Evolutionary conservation across 768 basidiomycete genomes (phyloP), one percentile per base, ranked within the genome.

Genomic region (Boletus bicolor): DNA sequence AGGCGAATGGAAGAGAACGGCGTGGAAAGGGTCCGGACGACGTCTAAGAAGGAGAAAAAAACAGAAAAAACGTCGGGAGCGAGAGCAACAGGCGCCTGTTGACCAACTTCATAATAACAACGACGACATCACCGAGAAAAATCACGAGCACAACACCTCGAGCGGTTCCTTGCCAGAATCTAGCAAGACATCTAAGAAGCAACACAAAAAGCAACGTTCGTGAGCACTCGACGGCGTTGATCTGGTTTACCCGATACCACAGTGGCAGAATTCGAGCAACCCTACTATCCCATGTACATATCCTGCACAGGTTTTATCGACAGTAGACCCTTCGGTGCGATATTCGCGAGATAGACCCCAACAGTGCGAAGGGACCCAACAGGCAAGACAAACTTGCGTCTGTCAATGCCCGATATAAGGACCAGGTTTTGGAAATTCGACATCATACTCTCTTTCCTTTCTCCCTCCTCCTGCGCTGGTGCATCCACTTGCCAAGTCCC

Each of bases 11-110:
- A 61, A 30, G 32, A 50, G 28, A 55, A 57, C 12, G 37, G 50
- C 42, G 44, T 54, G 10, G 53, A 64, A 64, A 59, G 45, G 49
- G 37, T 44, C 53, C 53, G 62, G 65, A 64, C 53, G 65, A 49
- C 6, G 42, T 17, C 42, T 42, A 72, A 73, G 58, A 66, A 65
- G 37, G 17, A 49, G 52, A 68, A 70, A 52, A 57, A 57, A 56
- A 30, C 62, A 58, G 45, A 64, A 67, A 55, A 66, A 66, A 51
- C 51, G 50, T 17, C 61, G 55, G 44, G 58, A 64, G 44, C 60
- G 49, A 49, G 55, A 66, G 42, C 28, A 55, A 53, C 49, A 37
- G 49, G 56, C 49, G 21, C 8, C 17, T 11, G 34, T 15, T 6
- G 43, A 32, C 26, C 35, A 44, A 17, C 10, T 5, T 15, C 9